Conservation (phyloP, 768 basidiomycete genomes). For the Russula brevipes region DNA sequence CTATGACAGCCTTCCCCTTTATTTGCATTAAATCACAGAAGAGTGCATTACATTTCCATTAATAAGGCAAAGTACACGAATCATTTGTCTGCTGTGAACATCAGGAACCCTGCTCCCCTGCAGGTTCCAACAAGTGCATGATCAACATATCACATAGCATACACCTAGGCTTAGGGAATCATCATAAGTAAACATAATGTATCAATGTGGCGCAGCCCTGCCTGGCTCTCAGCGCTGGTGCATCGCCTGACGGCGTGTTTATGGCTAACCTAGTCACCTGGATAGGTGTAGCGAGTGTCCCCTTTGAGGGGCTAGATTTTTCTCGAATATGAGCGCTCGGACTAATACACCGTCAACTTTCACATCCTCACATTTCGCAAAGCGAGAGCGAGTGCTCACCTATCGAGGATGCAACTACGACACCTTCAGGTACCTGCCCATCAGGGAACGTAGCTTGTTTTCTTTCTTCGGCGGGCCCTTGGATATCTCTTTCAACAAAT, state of each 20-base stretch:
- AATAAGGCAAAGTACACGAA: conserved; percentile 6
- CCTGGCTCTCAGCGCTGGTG: conserved; percentile 17
- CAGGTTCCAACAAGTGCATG: neutral
- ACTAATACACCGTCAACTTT: neutral
- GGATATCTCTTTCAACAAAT: conserved; percentile 18
- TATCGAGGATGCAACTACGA: conserved; percentile 15
- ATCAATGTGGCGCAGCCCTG: conserved; percentile 13
- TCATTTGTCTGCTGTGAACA: conserved; percentile 6
- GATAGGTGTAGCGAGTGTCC: neutral
- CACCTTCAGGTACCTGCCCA: conserved; percentile 23
- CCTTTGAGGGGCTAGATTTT: conserved; percentile 1
- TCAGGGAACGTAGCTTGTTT: conserved; percentile 31
- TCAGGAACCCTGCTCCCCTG: neutral
- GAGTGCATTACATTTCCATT: conserved; percentile 14
- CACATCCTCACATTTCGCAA: conserved; percentile 7
- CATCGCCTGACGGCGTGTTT: conserved; percentile 3
- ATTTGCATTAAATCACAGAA: conserved; percentile 5
- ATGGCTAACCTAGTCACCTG: conserved; percentile 10
- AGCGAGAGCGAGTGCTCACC: conserved; percentile 11
- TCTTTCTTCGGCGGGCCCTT: conserved; percentile 23
- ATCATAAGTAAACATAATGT: conserved; percentile 11
- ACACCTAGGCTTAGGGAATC: conserved; percentile 4
- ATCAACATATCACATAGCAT: conserved; percentile 15
- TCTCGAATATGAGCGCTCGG: neutral
- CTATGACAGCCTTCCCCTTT: neutral